Evolutionary conservation across 2,329 filamentous ascomycete genomes (phyloP).

Genomic region (Cryphonectria parasitica): DNA sequence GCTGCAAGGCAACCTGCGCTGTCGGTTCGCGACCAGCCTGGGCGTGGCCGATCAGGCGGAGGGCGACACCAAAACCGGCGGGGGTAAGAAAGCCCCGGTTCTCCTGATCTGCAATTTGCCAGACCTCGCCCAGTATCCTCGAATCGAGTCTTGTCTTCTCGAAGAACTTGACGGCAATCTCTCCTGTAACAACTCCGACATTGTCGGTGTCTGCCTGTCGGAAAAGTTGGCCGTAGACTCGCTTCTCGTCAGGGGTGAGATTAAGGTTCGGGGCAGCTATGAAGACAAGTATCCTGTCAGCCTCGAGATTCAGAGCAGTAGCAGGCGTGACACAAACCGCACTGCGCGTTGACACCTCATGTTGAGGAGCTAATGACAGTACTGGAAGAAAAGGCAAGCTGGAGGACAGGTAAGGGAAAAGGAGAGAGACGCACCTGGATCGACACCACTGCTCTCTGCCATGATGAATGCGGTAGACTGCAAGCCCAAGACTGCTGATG

Average conservation of each 20-base stretch:
- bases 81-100: conserved; percentile 94
- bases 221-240: conserved; percentile 91
- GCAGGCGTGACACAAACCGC: not conserved
- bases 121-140: conserved; percentile 89
- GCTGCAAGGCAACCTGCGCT: conserved; percentile 79
- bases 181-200: conserved; percentile 92
- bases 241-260: conserved; percentile 89
- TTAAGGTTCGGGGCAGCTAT: conserved; percentile 73
- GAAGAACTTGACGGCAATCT: conserved; percentile 96
- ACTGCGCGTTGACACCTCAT: not conserved
- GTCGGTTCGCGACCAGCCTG: conserved; percentile 85
- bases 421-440: conserved; percentile 21
- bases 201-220: conserved; percentile 88
- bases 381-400: not conserved
- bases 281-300: conserved; percentile 23
- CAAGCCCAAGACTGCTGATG: conserved; percentile 1
- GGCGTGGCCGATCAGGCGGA: conserved; percentile 93
- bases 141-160: conserved; percentile 91
- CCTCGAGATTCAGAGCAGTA: not conserved
- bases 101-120: conserved; percentile 97
- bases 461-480: conserved; percentile 15
- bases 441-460: conserved; percentile 29
- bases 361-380: not conserved
- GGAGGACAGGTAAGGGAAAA: not conserved
- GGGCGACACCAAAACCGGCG: conserved; percentile 87